Conservation (phyloP, 1,284 basidiomycete genomes). For the Rhizoctonia solani region DNA sequence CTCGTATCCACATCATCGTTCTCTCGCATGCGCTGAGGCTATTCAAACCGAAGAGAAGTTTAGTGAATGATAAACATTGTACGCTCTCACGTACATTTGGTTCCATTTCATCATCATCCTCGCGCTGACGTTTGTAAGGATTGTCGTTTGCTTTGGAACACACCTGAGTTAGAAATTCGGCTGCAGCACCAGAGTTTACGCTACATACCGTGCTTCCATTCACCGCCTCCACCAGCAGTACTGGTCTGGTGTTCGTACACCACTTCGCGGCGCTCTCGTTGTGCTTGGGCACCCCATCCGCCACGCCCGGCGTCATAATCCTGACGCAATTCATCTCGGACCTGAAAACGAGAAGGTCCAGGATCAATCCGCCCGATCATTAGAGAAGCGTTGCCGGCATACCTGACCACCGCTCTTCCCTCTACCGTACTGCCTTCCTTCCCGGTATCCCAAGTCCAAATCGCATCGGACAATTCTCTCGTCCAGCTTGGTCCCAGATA, state of each 20-base stretch:
- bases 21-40: conserved; percentile 12
- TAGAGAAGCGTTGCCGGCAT: conserved; percentile 35
- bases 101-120: conserved; percentile 43
- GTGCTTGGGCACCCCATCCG: conserved; percentile 94
- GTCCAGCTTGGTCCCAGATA: conserved; percentile 98
- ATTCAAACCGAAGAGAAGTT: conserved; percentile 2
- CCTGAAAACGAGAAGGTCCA: conserved; percentile 45
- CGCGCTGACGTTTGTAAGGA: conserved; percentile 37
- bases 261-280: conserved; percentile 78
- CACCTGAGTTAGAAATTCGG: background rate
- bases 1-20: conserved; percentile 3
- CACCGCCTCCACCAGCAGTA: conserved; percentile 79
- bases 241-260: conserved; percentile 64
- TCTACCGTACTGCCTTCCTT: conserved; percentile 95
- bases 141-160: conserved; percentile 12
- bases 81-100: conserved; percentile 18
- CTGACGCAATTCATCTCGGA: conserved; percentile 93
- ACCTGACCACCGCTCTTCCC: conserved; percentile 97
- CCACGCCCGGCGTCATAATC: conserved; percentile 96
- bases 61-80: conserved; percentile 28
- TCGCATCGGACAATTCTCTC: conserved; percentile 98
- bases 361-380: background rate
- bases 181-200: background rate
- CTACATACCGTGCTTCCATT: conserved; percentile 57
- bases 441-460: conserved; percentile 96